Base-by-base conservation (phyloP, 106 monocot genomes). In the Ottelia alismoides region DNA sequence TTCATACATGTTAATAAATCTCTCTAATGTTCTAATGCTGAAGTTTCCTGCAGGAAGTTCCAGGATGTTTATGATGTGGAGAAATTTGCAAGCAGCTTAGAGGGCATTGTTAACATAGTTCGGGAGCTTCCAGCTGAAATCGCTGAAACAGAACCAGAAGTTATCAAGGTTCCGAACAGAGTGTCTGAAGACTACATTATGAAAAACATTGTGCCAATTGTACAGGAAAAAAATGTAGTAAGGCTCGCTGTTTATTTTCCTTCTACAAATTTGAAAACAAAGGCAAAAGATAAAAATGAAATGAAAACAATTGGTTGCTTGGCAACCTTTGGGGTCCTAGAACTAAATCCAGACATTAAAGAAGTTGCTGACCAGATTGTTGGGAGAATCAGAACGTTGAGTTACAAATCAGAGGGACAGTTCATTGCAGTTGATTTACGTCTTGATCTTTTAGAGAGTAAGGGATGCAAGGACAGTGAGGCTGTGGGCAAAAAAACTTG, bases 391-490 rank as follows among this genome's bases (percentile, higher is more conserved):
- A 80, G 68, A 75, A 66, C 56, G 1, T 45, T 72, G n/a, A 70
- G 79, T 49, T 52, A 31, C 14, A 77, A 72, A 30, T 57, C 79
- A 28, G 72, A 72, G 50, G 77, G 87, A 21, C 55, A 24, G 27
- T 77, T 93, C 25, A 44, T 93, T 46, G 76, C 92, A 35, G 67
- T 93, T 58, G 87, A 93, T 60, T 48, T 93, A 25, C 67, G 72
- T 47, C 31, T 70, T 47, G 86, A 83, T 54, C 29, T 74, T 55
- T 49, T 92, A 56, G 64, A 74, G 58, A 65, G 66, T 56, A 78
- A 72, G 59, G 69, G 60, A 50, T 92, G 92, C 65, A 73, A 75
- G 26, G 73, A 59, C 30, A 65, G 22, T 55, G 67, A 55, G 56
- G 43, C 35, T 47, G 20, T 23, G 17, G 48, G 73, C 35, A 77